Evolutionary conservation across 768 basidiomycete genomes (phyloP).

Genomic region (Gelatoporia subvermispora): DNA sequence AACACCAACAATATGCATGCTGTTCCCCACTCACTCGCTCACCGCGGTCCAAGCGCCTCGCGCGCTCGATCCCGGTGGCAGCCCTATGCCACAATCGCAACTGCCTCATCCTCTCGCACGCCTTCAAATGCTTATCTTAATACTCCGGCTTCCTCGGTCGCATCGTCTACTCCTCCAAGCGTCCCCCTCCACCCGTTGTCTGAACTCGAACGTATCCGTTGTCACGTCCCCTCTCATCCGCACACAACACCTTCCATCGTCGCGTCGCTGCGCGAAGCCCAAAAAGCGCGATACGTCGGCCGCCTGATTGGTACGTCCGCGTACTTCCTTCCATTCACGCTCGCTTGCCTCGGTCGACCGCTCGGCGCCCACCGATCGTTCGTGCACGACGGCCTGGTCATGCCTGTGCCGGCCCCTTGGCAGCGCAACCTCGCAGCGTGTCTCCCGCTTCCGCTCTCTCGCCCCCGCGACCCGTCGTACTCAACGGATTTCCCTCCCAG

Average conservation of each 20-base stretch:
- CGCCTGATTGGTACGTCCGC: conserved; percentile 64
- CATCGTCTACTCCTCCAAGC: conserved; percentile 39
- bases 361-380: too few species aligned
- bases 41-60: conserved; percentile 61
- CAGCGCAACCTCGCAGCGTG: not conserved
- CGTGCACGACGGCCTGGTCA: too few species aligned
- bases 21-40: conserved; percentile 52
- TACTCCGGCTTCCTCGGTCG: conserved; percentile 54
- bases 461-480: conserved; percentile 8
- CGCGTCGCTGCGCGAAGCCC: conserved; percentile 36
- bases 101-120: conserved; percentile 31
- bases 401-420: not conserved
- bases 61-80: conserved; percentile 77
- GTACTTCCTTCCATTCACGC: not conserved
- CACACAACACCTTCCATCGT: conserved; percentile 32
- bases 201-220: conserved; percentile 27
- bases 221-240: conserved; percentile 11
- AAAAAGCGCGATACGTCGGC: conserved; percentile 61
- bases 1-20: conserved; percentile 29
- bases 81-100: conserved; percentile 53
- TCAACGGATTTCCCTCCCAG: conserved; percentile 30
- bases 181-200: conserved; percentile 28
- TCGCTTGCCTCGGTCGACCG: not conserved
- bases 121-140: conserved; percentile 40
- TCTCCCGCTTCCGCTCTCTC: not conserved